Evolutionary conservation across 2,329 filamentous ascomycete species (phyloP).

Genomic region (Atkinsonella hypoxylon): DNA sequence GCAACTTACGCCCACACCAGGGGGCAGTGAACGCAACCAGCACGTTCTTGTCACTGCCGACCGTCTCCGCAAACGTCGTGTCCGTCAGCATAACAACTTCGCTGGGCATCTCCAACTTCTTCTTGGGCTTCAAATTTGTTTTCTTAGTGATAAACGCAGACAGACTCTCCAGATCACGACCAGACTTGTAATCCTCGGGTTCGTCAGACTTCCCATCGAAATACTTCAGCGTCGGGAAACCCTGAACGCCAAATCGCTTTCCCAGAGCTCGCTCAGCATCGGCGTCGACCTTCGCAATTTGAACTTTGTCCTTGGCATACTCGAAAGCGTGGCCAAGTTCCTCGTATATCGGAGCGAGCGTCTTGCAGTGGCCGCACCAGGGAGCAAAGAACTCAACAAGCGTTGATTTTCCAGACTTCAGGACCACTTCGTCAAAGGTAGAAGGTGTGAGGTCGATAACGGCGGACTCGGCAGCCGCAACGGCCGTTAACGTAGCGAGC

Average conservation of each 20-base stretch:
- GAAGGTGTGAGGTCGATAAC: slow-evolving; percentile 80
- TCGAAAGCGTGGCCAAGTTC: slow-evolving; percentile 70
- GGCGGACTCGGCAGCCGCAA: slow-evolving; percentile 59
- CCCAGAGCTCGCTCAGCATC: slow-evolving; percentile 78
- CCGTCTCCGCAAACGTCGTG: slow-evolving; percentile 58
- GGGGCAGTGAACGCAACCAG: slow-evolving; percentile 95
- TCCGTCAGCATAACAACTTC: slow-evolving; percentile 73
- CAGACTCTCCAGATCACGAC: slow-evolving; percentile 79
- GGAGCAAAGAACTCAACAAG: slow-evolving; percentile 97
- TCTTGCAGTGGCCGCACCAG: slow-evolving; percentile 99
- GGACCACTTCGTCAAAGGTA: slow-evolving; percentile 86
- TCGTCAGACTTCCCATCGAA: slow-evolving; percentile 90
- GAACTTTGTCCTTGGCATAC: slow-evolving; percentile 58
- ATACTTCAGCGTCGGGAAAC: slow-evolving; percentile 95
- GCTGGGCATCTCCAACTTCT: slow-evolving; percentile 61
- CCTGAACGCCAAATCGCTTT: slow-evolving; percentile 77
- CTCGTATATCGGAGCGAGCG: slow-evolving; percentile 85
- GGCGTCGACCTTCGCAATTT: slow-evolving; percentile 92
- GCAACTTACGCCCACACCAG: slow-evolving; percentile 88
- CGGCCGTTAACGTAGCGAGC: slow-evolving; percentile 41
- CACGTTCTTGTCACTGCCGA: slow-evolving; percentile 81
- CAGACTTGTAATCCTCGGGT: slow-evolving; percentile 75
- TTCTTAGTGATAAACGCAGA: slow-evolving; percentile 73
- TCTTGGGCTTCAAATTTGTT: slow-evolving; percentile 71
- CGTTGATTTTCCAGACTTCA: slow-evolving; percentile 86